phyloP scores from a whole-genome alignment of 441 rosid genomes.

The Populus tomentosa region DNA sequence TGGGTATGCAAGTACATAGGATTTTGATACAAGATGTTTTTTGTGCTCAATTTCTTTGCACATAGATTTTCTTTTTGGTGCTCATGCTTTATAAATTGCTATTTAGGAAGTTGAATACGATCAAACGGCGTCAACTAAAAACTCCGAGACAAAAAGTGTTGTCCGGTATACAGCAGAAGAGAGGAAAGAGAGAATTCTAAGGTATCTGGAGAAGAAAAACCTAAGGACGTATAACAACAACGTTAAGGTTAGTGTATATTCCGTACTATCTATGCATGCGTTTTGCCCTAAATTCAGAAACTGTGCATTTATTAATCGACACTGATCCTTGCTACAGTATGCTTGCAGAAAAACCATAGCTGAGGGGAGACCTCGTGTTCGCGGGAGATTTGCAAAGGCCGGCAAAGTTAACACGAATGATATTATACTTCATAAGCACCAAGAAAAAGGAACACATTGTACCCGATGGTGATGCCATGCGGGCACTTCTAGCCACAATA shows the following conservation, averaged over 20 bases:
- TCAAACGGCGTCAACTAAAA: slow-evolving; percentile 9
- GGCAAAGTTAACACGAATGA: slow-evolving; percentile 41
- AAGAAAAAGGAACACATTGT: slow-evolving; percentile 39
- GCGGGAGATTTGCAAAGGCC: slow-evolving; percentile 88
- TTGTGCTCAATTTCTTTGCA: neutral
- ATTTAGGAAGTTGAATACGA: neutral
- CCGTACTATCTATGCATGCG: neutral
- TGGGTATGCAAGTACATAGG: slow-evolving; percentile 33
- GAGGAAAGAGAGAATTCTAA: slow-evolving; percentile 76
- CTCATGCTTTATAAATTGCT: neutral
- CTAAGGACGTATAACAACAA: slow-evolving; percentile 89
- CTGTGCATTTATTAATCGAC: neutral
- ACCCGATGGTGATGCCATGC: slow-evolving; percentile 28
- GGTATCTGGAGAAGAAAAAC: slow-evolving; percentile 85
- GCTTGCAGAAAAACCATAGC: slow-evolving; percentile 94
- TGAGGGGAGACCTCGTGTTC: slow-evolving; percentile 77
- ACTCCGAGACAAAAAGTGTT: slow-evolving; percentile 43
- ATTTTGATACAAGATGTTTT: neutral
- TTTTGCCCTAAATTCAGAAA: neutral
- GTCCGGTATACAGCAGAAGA: slow-evolving; percentile 74
- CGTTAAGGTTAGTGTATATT: slow-evolving; percentile 56
- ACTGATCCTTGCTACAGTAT: slow-evolving; percentile 37
- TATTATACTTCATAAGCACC: slow-evolving; percentile 17
- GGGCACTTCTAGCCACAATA: slow-evolving; percentile 34
- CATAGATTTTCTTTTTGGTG: neutral